Evolutionary conservation across 441 rosid genomes (phyloP).

Genomic region (Breynia disticha): DNA sequence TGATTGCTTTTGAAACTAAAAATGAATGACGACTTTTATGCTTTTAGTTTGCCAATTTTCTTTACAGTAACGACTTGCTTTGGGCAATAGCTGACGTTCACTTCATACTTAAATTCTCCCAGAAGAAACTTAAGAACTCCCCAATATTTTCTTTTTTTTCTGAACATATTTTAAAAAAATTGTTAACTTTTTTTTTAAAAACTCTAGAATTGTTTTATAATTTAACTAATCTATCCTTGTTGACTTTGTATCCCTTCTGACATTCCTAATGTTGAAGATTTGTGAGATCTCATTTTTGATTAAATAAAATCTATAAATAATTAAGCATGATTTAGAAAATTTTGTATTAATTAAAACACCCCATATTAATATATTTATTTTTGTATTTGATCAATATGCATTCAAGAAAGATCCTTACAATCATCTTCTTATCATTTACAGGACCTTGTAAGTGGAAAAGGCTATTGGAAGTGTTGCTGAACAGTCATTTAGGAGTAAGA

Average conservation of each 20-base stretch:
- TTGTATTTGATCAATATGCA: no score
- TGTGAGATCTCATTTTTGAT: constrained; percentile 15
- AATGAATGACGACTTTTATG: constrained; percentile 6
- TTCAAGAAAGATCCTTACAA: no score
- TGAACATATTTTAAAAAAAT: no score
- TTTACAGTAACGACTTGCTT: not conserved
- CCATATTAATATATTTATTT: no score
- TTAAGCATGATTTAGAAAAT: not conserved
- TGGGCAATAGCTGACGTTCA: constrained; percentile 8
- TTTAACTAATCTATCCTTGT: constrained; percentile 9
- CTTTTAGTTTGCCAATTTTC: constrained; percentile 7
- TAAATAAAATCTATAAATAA: not conserved
- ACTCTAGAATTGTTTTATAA: no score
- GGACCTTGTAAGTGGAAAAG: no score
- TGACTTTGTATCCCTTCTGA: constrained; percentile 7
- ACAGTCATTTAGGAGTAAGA: no score
- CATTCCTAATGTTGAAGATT: constrained; percentile 10
- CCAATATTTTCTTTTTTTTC: no score
- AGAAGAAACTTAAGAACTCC: no score
- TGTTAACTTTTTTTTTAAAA: not conserved
- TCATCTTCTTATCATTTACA: no score
- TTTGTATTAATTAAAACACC: no score
- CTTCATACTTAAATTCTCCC: not conserved
- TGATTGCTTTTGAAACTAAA: not conserved
- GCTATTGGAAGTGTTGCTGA: no score